Evolutionary conservation across 495 filamentous ascomycete genomes (phyloP).

Genomic region (Tirmania nivea): DNA sequence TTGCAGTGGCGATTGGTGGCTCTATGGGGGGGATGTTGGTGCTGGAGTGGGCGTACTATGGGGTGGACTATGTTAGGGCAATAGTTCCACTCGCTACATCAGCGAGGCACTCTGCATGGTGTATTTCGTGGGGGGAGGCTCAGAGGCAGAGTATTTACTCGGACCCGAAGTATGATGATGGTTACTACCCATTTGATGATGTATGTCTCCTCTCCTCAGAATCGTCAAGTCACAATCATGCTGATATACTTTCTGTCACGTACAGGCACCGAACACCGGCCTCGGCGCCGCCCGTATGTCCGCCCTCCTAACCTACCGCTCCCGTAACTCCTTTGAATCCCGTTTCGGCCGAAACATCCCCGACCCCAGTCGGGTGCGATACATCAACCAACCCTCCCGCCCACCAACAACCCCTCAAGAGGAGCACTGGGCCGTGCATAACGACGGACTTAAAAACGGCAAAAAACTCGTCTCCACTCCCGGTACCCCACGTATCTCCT

Average conservation of each 20-base stretch:
- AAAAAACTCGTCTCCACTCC: slow-evolving; percentile 19
- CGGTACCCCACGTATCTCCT: background rate
- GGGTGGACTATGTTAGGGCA: slow-evolving; percentile 73
- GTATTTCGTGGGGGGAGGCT: slow-evolving; percentile 96
- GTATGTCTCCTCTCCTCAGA: background rate
- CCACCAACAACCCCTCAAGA: slow-evolving; percentile 44
- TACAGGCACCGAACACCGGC: slow-evolving; percentile 59
- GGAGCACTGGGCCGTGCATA: slow-evolving; percentile 84
- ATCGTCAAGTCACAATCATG: background rate
- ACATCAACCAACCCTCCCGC: slow-evolving; percentile 41
- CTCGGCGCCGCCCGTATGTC: slow-evolving; percentile 93
- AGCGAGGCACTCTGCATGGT: slow-evolving; percentile 90
- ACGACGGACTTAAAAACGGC: slow-evolving; percentile 58
- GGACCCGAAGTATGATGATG: slow-evolving; percentile 92
- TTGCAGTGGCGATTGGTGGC: slow-evolving; percentile 83
- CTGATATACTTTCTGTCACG: background rate
- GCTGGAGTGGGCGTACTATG: slow-evolving; percentile 90
- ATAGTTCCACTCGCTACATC: slow-evolving; percentile 93
- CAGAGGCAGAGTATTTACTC: slow-evolving; percentile 96
- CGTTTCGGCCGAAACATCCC: slow-evolving; percentile 86
- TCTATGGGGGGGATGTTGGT: slow-evolving; percentile 98
- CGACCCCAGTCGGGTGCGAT: slow-evolving; percentile 56
- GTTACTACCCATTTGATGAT: slow-evolving; percentile 53
- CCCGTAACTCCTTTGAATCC: slow-evolving; percentile 87
- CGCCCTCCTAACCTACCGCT: slow-evolving; percentile 83